Conservation (phyloP, 306 rosid genomes). For the Acacia acuminata region DNA sequence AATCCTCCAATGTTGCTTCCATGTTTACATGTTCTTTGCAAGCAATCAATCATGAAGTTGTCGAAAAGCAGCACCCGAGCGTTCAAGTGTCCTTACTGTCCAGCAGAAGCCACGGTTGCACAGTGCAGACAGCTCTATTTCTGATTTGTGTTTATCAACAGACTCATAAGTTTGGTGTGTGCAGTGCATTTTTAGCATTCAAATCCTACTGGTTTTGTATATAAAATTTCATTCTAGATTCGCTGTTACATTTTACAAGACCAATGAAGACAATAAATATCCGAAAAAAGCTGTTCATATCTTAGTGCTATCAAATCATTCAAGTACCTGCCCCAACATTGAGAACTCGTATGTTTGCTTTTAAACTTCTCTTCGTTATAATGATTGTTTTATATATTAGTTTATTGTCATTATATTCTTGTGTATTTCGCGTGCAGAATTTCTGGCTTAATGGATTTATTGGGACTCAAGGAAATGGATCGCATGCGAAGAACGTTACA, state of each 20-base stretch:
- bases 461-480: not conserved
- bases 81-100: conserved; percentile 88
- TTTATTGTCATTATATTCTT: not conserved
- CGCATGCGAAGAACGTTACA: not conserved
- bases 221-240: conserved; percentile 44
- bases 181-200: conserved; percentile 33
- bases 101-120: conserved; percentile 60
- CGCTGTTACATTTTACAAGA: conserved; percentile 33
- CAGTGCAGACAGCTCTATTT: conserved; percentile 68
- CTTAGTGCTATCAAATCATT: not conserved
- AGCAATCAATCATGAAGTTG: conserved; percentile 75
- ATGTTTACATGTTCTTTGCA: conserved; percentile 86
- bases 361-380: not conserved
- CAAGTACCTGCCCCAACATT: not conserved
- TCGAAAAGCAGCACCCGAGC: conserved; percentile 68
- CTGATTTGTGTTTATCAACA: conserved; percentile 40
- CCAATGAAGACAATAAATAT: conserved; percentile 33
- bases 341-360: not conserved
- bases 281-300: conserved; percentile 37
- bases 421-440: not conserved
- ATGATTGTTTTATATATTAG: not conserved
- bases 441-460: not conserved
- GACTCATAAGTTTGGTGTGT: conserved; percentile 28
- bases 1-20: conserved; percentile 89
- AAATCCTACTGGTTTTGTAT: conserved; percentile 50